A percentile compares a stretch with the other conserved stretches of the same genome.
Evolutionary conservation across 768 basidiomycete species (phyloP).

Genomic region (Boletus sp.): DNA sequence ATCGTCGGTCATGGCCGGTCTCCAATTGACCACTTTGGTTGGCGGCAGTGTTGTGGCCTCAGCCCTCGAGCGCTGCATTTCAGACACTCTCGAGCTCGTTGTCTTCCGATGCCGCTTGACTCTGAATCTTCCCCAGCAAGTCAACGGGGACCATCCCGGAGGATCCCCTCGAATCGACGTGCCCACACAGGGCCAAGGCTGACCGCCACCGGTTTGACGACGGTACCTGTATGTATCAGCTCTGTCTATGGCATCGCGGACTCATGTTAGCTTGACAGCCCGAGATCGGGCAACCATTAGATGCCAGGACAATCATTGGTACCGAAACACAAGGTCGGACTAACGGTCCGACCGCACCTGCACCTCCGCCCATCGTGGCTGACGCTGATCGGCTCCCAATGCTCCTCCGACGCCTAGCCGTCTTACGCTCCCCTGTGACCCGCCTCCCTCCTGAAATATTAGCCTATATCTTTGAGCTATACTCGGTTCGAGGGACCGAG

Average conservation of each 20-base stretch:
- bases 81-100: not conserved
- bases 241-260: not conserved
- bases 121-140: not conserved
- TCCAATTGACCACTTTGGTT: not conserved
- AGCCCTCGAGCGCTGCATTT: not conserved
- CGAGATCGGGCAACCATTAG: not conserved
- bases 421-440: conserved; percentile 1
- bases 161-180: not conserved
- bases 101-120: not conserved
- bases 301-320: not conserved
- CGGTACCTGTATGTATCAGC: not conserved
- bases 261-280: not conserved
- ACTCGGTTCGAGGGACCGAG: not conserved
- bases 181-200: not conserved
- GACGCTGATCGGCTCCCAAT: not conserved
- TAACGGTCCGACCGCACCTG: not conserved
- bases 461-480: conserved; percentile 9
- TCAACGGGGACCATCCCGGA: not conserved
- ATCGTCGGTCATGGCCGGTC: not conserved
- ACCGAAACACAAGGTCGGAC: not conserved
- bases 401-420: not conserved
- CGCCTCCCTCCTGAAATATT: conserved; percentile 36
- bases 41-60: too few relatives aligned
- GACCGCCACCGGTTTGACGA: not conserved
- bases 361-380: not conserved